These are phyloP conservation scores for Aspergillus niger DNA, from an alignment of 2,329 filamentous ascomycete species.

Conservation along the genomic window DNA sequence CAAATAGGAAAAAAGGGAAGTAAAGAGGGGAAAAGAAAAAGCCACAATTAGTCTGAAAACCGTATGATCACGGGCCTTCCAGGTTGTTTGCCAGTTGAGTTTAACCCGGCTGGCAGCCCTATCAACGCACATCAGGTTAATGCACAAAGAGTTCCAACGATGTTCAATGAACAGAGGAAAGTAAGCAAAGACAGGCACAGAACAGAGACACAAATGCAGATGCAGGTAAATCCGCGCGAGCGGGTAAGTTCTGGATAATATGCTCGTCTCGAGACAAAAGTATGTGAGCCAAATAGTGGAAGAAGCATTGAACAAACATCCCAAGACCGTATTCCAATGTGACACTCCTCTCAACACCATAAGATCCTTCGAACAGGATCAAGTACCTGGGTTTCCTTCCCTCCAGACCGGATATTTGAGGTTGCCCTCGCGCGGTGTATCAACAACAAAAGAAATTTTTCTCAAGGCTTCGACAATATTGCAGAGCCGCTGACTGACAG, in stretches of 20 bases:
- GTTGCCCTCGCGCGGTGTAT: constrained; percentile 9
- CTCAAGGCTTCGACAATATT: not conserved
- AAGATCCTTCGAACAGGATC: not conserved
- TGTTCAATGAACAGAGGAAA: not conserved
- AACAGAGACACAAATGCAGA: not conserved
- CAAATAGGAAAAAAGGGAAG: not conserved
- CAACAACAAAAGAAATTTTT: not conserved
- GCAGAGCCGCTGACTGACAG: not conserved
- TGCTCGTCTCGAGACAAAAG: not conserved
- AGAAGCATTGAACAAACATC: not conserved
- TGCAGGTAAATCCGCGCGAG: not conserved
- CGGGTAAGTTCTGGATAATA: not conserved
- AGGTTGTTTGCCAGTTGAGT: not conserved
- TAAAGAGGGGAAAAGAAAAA: not conserved
- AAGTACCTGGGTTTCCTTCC: not conserved
- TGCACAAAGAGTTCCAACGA: not conserved
- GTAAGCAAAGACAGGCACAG: not conserved
- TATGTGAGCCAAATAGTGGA: not conserved
- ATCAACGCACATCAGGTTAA: not conserved
- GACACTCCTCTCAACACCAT: not conserved
- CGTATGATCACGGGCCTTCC: not conserved
- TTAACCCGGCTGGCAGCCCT: not conserved
- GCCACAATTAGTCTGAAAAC: not conserved
- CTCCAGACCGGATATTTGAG: constrained; percentile 7
- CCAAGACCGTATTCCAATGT: not conserved